These are phyloP conservation scores for Alternaria alternata DNA, from an alignment of 2,329 filamentous ascomycete species.

Conservation along the genomic window DNA sequence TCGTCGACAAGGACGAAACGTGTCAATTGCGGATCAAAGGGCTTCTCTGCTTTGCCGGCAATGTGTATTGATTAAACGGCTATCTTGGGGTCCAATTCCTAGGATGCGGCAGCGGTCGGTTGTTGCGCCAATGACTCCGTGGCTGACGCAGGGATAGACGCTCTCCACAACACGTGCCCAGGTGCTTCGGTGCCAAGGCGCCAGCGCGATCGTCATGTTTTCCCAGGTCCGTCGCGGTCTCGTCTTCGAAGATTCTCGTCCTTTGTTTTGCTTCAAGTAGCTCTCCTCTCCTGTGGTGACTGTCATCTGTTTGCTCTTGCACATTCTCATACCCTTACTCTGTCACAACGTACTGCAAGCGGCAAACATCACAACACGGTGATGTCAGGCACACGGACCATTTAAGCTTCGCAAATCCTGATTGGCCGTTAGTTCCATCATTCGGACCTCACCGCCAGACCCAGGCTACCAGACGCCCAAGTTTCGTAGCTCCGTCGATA, in stretches of 20 bases:
- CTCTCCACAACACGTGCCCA: conserved; percentile 21
- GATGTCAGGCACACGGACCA: conserved; percentile 45
- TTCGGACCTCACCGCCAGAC: conserved; percentile 28
- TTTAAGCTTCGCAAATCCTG: conserved; percentile 32
- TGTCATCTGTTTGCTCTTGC: not conserved
- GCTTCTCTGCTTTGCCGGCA: conserved; percentile 28
- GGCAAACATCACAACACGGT: conserved; percentile 16
- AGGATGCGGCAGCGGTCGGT: conserved; percentile 19
- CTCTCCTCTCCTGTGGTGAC: not conserved
- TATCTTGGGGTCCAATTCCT: conserved; percentile 11
- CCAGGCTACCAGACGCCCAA: conserved; percentile 14
- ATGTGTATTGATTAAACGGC: conserved; percentile 37
- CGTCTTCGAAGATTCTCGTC: conserved; percentile 14
- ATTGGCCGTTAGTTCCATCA: conserved; percentile 31
- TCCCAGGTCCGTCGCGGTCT: conserved; percentile 7
- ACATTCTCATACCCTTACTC: not conserved
- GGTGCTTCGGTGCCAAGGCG: conserved; percentile 19
- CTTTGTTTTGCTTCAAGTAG: conserved; percentile 5
- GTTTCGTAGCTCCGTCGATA: not conserved
- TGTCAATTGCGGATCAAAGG: conserved; percentile 38
- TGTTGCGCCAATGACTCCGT: conserved; percentile 20
- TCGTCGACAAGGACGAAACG: conserved; percentile 27
- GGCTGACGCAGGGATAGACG: conserved; percentile 19
- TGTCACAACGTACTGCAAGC: conserved; percentile 11
- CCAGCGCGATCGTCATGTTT: conserved; percentile 25